phyloP scores from a whole-genome alignment of 768 basidiomycete species.

The Terana coerulea region DNA sequence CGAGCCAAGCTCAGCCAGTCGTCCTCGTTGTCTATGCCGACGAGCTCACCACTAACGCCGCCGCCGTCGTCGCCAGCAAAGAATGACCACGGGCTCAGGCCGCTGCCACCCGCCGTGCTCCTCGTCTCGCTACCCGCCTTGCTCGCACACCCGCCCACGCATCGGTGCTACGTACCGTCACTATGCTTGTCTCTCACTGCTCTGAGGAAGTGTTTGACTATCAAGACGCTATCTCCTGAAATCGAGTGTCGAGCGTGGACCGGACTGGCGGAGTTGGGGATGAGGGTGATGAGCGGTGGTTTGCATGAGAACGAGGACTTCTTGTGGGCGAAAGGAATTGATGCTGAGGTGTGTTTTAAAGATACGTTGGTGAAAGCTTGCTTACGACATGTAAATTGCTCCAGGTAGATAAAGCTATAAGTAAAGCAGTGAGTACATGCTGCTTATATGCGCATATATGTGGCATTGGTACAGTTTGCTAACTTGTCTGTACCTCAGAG shows the following conservation, averaged over 20 bases:
- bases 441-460: not conserved
- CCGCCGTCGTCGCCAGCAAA: constrained; percentile 4
- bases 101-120: constrained; percentile 41
- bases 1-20: constrained; percentile 1
- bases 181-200: constrained; percentile 54
- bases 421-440: constrained; percentile 56
- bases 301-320: constrained; percentile 33
- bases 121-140: constrained; percentile 60
- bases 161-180: constrained; percentile 49
- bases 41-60: constrained; percentile 10
- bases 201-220: constrained; percentile 48
- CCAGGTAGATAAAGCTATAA: constrained; percentile 59
- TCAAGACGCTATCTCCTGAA: constrained; percentile 48
- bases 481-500: constrained; percentile 11
- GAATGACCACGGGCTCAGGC: constrained; percentile 19
- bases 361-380: not conserved
- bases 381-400: not conserved
- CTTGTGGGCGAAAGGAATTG: constrained; percentile 47
- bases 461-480: not conserved
- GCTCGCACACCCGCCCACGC: constrained; percentile 62
- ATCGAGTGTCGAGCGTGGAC: constrained; percentile 73
- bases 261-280: constrained; percentile 63
- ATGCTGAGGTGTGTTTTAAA: constrained; percentile 43
- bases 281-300: constrained; percentile 49
- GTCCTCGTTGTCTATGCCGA: not conserved